Percentiles rank a stretch among this genome's conserved stretches.
Evolutionary conservation across 2,329 filamentous ascomycete genomes (phyloP).

Genomic region (Ascochyta pisi): DNA sequence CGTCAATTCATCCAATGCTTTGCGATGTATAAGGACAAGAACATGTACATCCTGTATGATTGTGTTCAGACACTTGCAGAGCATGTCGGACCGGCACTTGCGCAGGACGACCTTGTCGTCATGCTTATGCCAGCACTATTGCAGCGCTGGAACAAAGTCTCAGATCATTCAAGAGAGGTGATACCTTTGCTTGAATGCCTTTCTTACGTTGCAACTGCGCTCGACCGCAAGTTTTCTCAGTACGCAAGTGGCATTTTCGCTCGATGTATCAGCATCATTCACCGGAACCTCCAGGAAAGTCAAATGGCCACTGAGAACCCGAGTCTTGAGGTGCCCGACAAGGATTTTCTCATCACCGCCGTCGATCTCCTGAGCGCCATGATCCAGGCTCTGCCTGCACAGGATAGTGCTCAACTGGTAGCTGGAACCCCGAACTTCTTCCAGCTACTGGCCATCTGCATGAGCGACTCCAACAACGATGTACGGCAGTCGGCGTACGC

Average conservation of each 20-base stretch:
- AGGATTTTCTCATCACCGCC: slow-evolving; percentile 96
- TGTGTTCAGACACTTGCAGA: slow-evolving; percentile 97
- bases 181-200: slow-evolving; percentile 96
- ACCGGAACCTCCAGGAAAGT: slow-evolving; percentile 85
- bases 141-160: slow-evolving; percentile 82
- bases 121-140: slow-evolving; percentile 94
- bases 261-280: slow-evolving; percentile 89
- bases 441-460: slow-evolving; percentile 86
- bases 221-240: slow-evolving; percentile 80
- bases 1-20: slow-evolving; percentile 94
- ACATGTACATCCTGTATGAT: slow-evolving; percentile 99
- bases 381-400: slow-evolving; percentile 81
- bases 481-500: slow-evolving; percentile 97
- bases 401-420: slow-evolving; percentile 79
- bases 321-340: slow-evolving; percentile 80
- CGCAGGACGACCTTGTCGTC: slow-evolving; percentile 79
- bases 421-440: slow-evolving; percentile 82
- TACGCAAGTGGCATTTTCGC: slow-evolving; percentile 87
- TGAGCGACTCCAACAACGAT: slow-evolving; percentile 89
- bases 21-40: slow-evolving; percentile 94
- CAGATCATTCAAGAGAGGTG: slow-evolving; percentile 88
- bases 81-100: slow-evolving; percentile 81
- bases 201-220: slow-evolving; percentile 88
- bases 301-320: slow-evolving; percentile 73
- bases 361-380: slow-evolving; percentile 92